A percentile compares a stretch with the other conserved stretches of the same genome.
Conservation (phyloP, 139 green algal species). For the Asterochloris sp. region DNA sequence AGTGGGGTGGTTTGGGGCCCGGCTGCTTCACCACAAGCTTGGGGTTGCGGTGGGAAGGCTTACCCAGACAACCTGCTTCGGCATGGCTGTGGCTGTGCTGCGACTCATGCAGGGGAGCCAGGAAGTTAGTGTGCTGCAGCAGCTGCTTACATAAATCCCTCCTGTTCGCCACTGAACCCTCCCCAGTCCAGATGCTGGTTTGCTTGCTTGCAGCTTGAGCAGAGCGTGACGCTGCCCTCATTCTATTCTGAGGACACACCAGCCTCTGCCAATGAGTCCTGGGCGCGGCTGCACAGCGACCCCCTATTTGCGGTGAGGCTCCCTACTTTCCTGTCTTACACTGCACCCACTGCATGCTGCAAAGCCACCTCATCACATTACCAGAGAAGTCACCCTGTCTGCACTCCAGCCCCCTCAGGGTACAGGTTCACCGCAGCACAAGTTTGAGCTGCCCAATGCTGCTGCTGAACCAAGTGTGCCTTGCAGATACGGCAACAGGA, state of each 20-base stretch:
- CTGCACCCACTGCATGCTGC: not conserved
- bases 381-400: not conserved
- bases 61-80: no score
- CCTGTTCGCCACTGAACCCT: not conserved
- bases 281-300: conserved; percentile 87
- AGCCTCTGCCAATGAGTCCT: conserved; percentile 83
- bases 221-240: conserved; percentile 44
- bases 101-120: not conserved
- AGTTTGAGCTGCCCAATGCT: not conserved
- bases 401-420: no score
- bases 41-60: no score
- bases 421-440: not conserved
- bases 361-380: not conserved
- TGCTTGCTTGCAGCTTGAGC: conserved; percentile 23
- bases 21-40: no score
- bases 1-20: not conserved
- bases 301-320: conserved; percentile 75
- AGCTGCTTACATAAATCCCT: not conserved
- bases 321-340: not conserved
- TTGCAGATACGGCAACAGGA: conserved; percentile 67
- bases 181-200: not conserved
- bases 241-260: conserved; percentile 65
- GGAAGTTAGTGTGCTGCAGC: not conserved
- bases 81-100: no score
- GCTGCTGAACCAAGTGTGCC: not conserved